These are phyloP conservation scores for Lipomyces kockii DNA, from an alignment of 805 yeast species.

Conservation along the genomic window DNA sequence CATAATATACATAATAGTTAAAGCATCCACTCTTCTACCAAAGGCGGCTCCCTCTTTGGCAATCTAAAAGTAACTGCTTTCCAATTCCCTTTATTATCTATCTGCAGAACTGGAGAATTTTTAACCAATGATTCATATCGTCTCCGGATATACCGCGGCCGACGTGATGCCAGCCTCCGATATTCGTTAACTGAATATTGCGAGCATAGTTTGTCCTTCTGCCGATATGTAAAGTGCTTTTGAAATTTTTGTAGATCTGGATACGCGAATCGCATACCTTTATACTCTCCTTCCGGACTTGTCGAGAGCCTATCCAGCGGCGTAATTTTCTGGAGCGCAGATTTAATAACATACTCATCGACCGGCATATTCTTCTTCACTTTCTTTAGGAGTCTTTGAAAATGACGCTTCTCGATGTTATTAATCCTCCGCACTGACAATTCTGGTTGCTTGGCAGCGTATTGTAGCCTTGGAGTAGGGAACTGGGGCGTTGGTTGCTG, in stretches of 20 bases:
- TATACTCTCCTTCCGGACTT: background rate
- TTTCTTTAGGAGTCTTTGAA: background rate
- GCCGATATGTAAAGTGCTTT: background rate
- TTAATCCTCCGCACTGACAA: slow-evolving; percentile 12
- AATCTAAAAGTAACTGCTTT: slow-evolving; percentile 3
- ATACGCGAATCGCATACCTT: background rate
- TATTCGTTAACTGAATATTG: background rate
- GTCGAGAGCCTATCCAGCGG: background rate
- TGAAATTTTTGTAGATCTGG: background rate
- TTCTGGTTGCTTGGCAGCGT: slow-evolving; percentile 4
- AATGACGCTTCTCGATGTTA: slow-evolving; percentile 16
- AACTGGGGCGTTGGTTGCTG: background rate
- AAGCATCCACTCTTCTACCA: slow-evolving; percentile 21
- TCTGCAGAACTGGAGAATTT: background rate
- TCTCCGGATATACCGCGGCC: slow-evolving; percentile 4
- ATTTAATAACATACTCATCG: background rate
- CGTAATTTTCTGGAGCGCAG: background rate
- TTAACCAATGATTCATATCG: slow-evolving; percentile 9
- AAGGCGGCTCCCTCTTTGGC: background rate
- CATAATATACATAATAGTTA: background rate
- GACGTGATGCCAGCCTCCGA: background rate
- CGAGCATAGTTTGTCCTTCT: background rate
- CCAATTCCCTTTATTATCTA: slow-evolving; percentile 1
- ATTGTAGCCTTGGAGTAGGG: slow-evolving; percentile 6
- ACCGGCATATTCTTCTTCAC: slow-evolving; percentile 1